Base-by-base conservation (phyloP, 306 rosid species). In the Cicer cuneatum region DNA sequence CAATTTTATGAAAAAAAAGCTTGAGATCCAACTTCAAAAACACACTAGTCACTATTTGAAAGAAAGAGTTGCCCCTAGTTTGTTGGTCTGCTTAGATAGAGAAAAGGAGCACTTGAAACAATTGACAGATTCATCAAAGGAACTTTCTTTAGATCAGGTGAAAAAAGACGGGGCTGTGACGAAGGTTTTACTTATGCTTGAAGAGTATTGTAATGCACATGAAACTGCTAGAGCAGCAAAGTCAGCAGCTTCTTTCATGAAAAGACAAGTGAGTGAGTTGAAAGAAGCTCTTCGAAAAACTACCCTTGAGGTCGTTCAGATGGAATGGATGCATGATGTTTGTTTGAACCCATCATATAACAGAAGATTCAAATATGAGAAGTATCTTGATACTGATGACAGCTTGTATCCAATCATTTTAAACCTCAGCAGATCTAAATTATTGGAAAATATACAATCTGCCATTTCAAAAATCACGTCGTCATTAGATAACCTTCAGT, bases 171-270 rank as follows among this genome's bases (percentile, higher is more conserved):
- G 81, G 66, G 83, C 86, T 74, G 85, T 80, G 60, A 87, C 64
- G 63, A 93, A 80, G 83, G 88, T 93, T 82, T 80, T 76, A 59
- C 81, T 24, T 74, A 91, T 93, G 92, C 96, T 93, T 12, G 90
- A 91, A 76, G 98, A 91, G 77, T 91, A 91, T 80, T 93, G 97
- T 75, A 88, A 86, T 88, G 88, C 90, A 37, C 96, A 91, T 88
- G 97, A 89, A 87, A 91, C 98, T 53, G 92, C 97, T 80, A 89
- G 92, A 88, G 97, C 97, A 48, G 98, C 96, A 37, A 91, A 81
- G 72, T 87, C 88, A 80, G 92, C 97, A 19, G 92, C 93, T 81
- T 87, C 86, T 75, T 85, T 86, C 77, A 83, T 88, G 97, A 85
- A 81, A 80, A 86, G 85, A 82, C 97, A 84, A 76, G 88, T 89